Evolutionary conservation across 106 monocot species (phyloP).

Genomic region (Xerophyta viscosa): DNA sequence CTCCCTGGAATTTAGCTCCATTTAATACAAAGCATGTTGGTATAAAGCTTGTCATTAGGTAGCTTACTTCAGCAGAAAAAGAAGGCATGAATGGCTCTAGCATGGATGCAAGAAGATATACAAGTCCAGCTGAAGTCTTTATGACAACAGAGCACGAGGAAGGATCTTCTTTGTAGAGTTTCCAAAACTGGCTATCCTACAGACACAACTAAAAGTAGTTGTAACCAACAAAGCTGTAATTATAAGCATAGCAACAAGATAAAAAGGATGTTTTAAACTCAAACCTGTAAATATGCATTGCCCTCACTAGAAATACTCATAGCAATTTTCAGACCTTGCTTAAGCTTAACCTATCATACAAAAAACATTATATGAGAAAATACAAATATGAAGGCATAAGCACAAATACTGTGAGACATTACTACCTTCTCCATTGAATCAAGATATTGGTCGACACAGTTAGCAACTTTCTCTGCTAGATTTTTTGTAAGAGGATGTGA

Average conservation of each 20-base stretch:
- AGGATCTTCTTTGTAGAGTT: slow-evolving; percentile 84
- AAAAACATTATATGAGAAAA: neutral
- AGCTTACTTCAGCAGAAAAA: slow-evolving; percentile 71
- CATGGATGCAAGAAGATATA: slow-evolving; percentile 80
- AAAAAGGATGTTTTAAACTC: neutral
- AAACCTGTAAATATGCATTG: slow-evolving; percentile 88
- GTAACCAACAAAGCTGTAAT: no score
- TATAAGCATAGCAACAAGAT: no score
- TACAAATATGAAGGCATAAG: neutral
- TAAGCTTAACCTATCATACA: slow-evolving; percentile 70
- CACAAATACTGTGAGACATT: neutral
- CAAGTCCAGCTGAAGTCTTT: slow-evolving; percentile 87
- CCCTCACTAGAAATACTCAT: slow-evolving; percentile 95
- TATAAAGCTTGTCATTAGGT: neutral
- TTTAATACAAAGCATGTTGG: no score
- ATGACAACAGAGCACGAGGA: slow-evolving; percentile 72
- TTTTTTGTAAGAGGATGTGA: slow-evolving; percentile 55
- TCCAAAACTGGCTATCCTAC: slow-evolving; percentile 96
- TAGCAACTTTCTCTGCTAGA: slow-evolving; percentile 51
- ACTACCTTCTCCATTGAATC: slow-evolving; percentile 96
- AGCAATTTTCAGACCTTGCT: slow-evolving; percentile 82
- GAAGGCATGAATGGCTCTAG: slow-evolving; percentile 98
- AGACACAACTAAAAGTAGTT: no score
- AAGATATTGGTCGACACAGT: slow-evolving; percentile 73
- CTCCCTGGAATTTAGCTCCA: no score